Percentiles rank a stretch among this genome's conserved stretches.
Conservation (phyloP, 208 protist species). For the Leishmania turanica region DNA sequence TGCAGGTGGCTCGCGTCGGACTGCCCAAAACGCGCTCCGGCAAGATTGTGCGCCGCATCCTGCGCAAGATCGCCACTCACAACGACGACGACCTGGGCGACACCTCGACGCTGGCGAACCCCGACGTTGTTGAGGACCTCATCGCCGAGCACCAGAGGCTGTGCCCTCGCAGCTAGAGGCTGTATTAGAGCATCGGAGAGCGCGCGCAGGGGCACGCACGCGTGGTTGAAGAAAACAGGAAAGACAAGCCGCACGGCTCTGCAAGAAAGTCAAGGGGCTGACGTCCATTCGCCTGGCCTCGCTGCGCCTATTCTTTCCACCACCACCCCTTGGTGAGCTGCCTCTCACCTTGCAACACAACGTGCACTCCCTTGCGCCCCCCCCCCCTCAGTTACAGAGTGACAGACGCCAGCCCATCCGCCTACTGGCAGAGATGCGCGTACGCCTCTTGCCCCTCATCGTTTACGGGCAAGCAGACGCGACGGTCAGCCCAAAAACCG, state of each 20-base stretch:
- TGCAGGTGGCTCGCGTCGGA: constrained; percentile 69
- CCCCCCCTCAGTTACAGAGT: not conserved
- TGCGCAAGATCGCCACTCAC: no score
- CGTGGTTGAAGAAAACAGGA: no score
- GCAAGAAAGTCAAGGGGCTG: not conserved
- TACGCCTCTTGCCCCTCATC: not conserved
- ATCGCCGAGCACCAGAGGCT: constrained; percentile 15
- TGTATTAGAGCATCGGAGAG: not conserved
- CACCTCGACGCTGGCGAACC: constrained; percentile 91
- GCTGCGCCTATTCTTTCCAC: not conserved
- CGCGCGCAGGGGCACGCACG: not conserved
- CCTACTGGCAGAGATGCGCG: not conserved
- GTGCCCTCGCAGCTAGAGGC: constrained; percentile 4
- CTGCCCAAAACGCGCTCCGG: constrained; percentile 98
- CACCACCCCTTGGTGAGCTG: not conserved
- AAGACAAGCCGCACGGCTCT: not conserved
- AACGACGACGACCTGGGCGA: no score
- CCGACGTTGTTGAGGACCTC: constrained; percentile 59
- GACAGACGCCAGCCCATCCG: not conserved
- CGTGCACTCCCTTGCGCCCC: not conserved
- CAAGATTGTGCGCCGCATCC: constrained; percentile 98
- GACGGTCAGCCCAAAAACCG: not conserved
- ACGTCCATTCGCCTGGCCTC: not conserved
- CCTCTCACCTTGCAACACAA: not conserved
- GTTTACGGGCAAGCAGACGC: not conserved